phyloP scores from a whole-genome alignment of 2,329 filamentous ascomycete species.

The Capronia americana region DNA sequence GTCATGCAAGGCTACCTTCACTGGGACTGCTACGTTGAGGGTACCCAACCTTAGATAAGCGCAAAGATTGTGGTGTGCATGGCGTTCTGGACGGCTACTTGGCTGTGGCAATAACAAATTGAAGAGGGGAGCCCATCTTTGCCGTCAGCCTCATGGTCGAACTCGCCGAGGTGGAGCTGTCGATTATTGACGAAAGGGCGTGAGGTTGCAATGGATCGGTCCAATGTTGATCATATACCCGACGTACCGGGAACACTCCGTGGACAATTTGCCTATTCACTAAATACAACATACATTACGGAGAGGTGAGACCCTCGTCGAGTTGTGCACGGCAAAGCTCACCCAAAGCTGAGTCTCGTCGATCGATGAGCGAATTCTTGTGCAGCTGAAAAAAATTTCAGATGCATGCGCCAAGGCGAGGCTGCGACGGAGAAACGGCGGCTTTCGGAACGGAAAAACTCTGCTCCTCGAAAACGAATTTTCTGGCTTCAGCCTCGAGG shows the following conservation, averaged over 20 bases:
- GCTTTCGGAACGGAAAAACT: conserved; percentile 1
- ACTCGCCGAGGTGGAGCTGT: conserved; percentile 5
- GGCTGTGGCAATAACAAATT: background rate
- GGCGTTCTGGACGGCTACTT: background rate
- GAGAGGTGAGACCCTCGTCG: background rate
- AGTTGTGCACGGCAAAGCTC: background rate
- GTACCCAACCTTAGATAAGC: conserved; percentile 1
- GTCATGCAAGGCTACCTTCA: conserved; percentile 26
- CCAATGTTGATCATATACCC: background rate
- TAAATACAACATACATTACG: background rate
- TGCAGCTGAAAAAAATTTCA: background rate
- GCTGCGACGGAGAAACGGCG: background rate
- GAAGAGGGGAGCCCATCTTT: background rate
- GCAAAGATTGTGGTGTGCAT: background rate
- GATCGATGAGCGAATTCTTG: background rate
- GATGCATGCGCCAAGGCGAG: background rate
- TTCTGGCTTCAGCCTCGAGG: background rate
- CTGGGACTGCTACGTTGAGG: conserved; percentile 1
- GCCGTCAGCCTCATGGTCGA: background rate
- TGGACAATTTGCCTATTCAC: background rate
- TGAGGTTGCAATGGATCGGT: conserved; percentile 7
- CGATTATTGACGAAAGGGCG: conserved; percentile 1
- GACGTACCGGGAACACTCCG: background rate
- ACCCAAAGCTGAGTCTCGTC: background rate
- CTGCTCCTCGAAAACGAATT: background rate